Percentiles rank a stretch among this genome's conserved stretches.
Conservation (phyloP, 495 filamentous ascomycete species). For the Aspergillus incahuasiensis region DNA sequence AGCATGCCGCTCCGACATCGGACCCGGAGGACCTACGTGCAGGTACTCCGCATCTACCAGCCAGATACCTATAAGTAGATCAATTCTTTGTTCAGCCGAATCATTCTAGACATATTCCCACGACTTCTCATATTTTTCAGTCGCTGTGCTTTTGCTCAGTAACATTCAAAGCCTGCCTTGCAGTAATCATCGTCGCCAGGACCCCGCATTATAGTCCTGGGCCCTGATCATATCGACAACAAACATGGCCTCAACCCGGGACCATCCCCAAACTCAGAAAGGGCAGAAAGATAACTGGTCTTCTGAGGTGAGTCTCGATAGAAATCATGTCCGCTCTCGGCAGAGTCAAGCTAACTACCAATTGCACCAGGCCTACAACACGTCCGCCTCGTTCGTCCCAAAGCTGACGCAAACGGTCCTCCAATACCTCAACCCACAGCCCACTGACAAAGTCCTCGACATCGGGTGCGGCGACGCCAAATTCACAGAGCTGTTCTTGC, state of each 20-base stretch:
- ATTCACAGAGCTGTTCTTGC: constrained; percentile 54
- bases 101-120: background rate
- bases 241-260: background rate
- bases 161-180: no score
- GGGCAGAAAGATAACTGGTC: constrained; percentile 54
- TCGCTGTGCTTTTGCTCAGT: no score
- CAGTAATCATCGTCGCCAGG: no score
- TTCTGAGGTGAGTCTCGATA: constrained; percentile 49
- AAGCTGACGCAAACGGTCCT: constrained; percentile 62
- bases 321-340: no score
- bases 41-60: background rate
- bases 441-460: constrained; percentile 60
- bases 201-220: no score
- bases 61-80: background rate
- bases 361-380: constrained; percentile 54
- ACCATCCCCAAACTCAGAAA: background rate
- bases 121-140: no score
- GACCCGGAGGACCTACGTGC: background rate
- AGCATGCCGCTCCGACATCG: constrained; percentile 9
- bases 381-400: constrained; percentile 68
- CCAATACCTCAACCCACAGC: constrained; percentile 57
- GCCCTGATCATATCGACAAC: background rate
- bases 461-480: constrained; percentile 73
- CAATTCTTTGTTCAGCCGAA: background rate
- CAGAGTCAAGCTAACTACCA: no score